Evolutionary conservation across 176 grass and related monocot species (phyloP), one percentile per base, ranked within the genome.

Genomic region (Oryza coarctata): DNA sequence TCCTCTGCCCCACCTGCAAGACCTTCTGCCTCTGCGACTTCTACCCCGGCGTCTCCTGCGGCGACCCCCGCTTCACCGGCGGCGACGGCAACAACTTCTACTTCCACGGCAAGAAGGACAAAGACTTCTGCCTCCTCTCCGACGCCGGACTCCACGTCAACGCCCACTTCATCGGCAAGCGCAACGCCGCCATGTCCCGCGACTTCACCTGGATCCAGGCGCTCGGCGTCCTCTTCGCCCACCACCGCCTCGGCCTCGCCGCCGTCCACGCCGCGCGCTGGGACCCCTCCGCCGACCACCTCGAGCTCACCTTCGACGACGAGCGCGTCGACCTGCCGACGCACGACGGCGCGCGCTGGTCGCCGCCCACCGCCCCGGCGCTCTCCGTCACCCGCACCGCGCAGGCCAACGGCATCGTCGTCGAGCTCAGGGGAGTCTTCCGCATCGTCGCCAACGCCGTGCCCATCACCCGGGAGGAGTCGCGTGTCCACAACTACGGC

Each of bases 171-270:
- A 87, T 94, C 81, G 92, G 89, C 28, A 91, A 86, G 52, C 88
- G 28, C 47, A 86, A 91, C 86, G 18, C 76, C 0, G 25, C 63
- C 13, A 80, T 82, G 9, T 71, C 7, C 36, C 82, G 83, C 15
- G 89, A 91, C 86, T 94, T 94, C 92, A 89, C 89, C 34, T 94
- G 88, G 92, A 89, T 94, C 75, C 89, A 94, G 49, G 86, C 84
- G 0, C 65, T 94, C 6, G 87, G 84, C 12, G 12, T 94, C 25
- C 71, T 69, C 33, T 87, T 92, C 50, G 76, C 63, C 7, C 64
- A 82, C 68, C 92, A 94, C 84, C 39, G 30, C 70, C 81, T 94
- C 76, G 75, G 62, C 84, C 12, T 94, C 28, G 72, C 77, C 72
- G 87, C 77, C 7, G 11, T 60, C 57, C 69, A 2, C 17, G 44